Evolutionary conservation across 805 yeast genomes (phyloP).

Genomic region (Jamesozyma gamospora): DNA sequence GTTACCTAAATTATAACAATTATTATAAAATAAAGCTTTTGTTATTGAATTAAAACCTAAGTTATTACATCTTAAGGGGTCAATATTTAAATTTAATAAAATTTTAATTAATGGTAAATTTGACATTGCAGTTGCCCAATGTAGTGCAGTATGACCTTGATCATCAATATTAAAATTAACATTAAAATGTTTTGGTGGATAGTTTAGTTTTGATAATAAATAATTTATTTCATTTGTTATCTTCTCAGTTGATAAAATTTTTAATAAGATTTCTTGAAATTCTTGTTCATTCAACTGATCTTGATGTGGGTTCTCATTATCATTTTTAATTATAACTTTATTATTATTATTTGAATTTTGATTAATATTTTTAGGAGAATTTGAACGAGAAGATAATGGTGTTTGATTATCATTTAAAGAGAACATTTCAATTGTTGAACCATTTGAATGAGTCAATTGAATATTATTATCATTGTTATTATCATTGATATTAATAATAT

Average conservation of each 20-base stretch:
- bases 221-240: slow-evolving; percentile 20
- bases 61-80: slow-evolving; percentile 42
- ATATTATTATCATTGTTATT: neutral
- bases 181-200: slow-evolving; percentile 55
- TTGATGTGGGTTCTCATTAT: neutral
- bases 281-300: slow-evolving; percentile 12
- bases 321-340: too few relatives aligned
- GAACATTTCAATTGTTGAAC: slow-evolving; percentile 14
- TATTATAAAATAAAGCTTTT: slow-evolving; percentile 59
- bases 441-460: slow-evolving; percentile 8
- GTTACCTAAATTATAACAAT: slow-evolving; percentile 46
- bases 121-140: slow-evolving; percentile 82
- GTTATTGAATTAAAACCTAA: slow-evolving; percentile 64
- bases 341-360: neutral
- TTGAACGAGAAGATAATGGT: slow-evolving; percentile 18
- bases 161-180: slow-evolving; percentile 62
- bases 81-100: slow-evolving; percentile 45
- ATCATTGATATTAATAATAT: neutral
- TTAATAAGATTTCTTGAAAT: slow-evolving; percentile 25
- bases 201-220: slow-evolving; percentile 33
- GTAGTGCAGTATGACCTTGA: slow-evolving; percentile 73
- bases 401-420: slow-evolving; percentile 20
- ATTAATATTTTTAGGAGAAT: neutral
- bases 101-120: slow-evolving; percentile 50
- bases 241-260: slow-evolving; percentile 25